Conservation (phyloP, 805 yeast genomes). For the Wickerhamiella domercqiae region DNA sequence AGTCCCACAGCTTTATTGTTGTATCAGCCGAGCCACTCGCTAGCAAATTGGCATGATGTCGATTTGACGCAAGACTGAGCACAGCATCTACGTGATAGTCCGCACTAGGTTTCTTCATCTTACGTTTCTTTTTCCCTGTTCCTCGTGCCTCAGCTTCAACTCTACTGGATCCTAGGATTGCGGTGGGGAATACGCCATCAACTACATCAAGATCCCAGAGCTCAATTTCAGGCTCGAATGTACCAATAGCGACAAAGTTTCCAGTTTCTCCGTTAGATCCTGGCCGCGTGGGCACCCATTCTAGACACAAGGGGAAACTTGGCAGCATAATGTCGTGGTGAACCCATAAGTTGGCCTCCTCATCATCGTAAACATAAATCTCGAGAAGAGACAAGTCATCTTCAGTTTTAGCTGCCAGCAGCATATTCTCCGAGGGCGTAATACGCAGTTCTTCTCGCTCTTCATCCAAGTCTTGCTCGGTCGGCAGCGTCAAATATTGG, state of each 20-base stretch:
- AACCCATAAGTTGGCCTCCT: constrained; percentile 68
- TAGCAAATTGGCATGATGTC: constrained; percentile 62
- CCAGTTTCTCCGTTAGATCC: constrained; percentile 38
- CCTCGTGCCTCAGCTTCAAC: constrained; percentile 19
- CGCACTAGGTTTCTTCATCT: constrained; percentile 38
- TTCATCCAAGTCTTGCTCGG: constrained; percentile 49
- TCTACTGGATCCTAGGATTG: constrained; percentile 53
- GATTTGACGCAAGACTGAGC: constrained; percentile 71
- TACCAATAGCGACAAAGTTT: constrained; percentile 90
- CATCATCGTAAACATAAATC: constrained; percentile 87
- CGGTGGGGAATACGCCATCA: constrained; percentile 89
- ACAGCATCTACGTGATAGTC: constrained; percentile 92
- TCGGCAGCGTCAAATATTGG: constrained; percentile 38
- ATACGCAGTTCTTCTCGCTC: constrained; percentile 76
- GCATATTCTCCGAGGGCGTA: constrained; percentile 76
- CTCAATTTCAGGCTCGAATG: constrained; percentile 95
- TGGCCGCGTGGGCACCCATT: constrained; percentile 61
- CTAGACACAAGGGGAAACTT: constrained; percentile 90
- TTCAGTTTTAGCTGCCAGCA: constrained; percentile 87
- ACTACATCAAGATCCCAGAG: constrained; percentile 88
- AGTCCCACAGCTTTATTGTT: constrained; percentile 92
- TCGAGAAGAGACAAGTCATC: constrained; percentile 88
- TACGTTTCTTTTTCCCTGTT: constrained; percentile 32
- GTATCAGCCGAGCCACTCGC: constrained; percentile 93
- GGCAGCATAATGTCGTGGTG: constrained; percentile 97